Evolutionary conservation across 352 stramenopile species (phyloP).

Genomic region (Paralagenidium karlingii): DNA sequence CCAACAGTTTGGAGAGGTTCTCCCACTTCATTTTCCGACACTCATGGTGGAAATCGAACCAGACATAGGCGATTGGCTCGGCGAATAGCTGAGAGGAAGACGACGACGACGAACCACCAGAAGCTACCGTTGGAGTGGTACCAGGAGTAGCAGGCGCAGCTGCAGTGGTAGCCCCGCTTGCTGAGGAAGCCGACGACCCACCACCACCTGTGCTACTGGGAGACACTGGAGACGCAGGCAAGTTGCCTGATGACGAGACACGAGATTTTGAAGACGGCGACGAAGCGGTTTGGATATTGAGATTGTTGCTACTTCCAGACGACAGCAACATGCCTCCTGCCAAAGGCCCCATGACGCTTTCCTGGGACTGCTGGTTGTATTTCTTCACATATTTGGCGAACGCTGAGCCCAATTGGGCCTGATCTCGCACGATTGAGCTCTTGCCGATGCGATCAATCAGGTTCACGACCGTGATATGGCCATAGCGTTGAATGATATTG

Average conservation of each 20-base stretch:
- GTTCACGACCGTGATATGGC: conserved; percentile 83
- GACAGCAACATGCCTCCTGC: conserved; percentile 1
- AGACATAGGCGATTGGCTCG: conserved; percentile 78
- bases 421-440: conserved; percentile 57
- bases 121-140: neutral
- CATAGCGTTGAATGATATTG: conserved; percentile 55
- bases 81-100: conserved; percentile 27
- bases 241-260: conserved; percentile 1
- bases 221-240: conserved; percentile 7
- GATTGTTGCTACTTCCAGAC: conserved; percentile 16
- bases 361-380: conserved; percentile 63
- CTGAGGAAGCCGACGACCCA: neutral
- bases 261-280: too few species aligned
- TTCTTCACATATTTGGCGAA: conserved; percentile 81
- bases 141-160: conserved; percentile 1
- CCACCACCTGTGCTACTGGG: too few species aligned
- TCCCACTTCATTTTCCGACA: conserved; percentile 90
- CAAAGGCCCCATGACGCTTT: conserved; percentile 17
- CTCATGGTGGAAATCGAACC: conserved; percentile 97
- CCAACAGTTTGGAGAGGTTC: conserved; percentile 83
- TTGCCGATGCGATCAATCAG: conserved; percentile 85
- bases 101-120: neutral
- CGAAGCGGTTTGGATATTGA: conserved; percentile 15
- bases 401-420: conserved; percentile 81
- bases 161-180: neutral